phyloP scores from a whole-genome alignment of 768 basidiomycete genomes.

The Boletus edulis region DNA sequence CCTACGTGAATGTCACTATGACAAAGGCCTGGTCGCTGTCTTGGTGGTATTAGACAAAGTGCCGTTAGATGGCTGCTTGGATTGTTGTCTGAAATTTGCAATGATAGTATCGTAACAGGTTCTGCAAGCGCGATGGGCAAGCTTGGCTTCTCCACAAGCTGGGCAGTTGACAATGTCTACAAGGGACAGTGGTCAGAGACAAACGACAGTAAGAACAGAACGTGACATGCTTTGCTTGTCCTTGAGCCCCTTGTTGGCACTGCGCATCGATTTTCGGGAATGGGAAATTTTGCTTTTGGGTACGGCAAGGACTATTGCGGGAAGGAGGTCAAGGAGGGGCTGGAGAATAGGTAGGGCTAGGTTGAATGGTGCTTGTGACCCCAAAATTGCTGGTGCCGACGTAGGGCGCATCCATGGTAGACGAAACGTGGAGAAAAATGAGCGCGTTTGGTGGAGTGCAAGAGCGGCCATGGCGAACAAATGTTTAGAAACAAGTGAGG shows the following conservation, averaged over 20 bases:
- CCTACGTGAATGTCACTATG: constrained; percentile 3
- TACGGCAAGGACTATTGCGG: constrained; percentile 85
- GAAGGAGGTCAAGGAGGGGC: constrained; percentile 70
- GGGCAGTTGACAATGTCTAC: constrained; percentile 88
- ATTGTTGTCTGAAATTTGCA: constrained; percentile 21
- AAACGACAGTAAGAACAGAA: background rate
- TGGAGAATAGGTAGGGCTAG: constrained; percentile 42
- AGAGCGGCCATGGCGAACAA: constrained; percentile 39
- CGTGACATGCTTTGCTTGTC: constrained; percentile 76
- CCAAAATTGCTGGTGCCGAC: constrained; percentile 19
- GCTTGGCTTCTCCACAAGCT: constrained; percentile 85
- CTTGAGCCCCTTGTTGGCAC: constrained; percentile 91
- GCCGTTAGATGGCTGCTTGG: constrained; percentile 7
- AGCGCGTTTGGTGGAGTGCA: constrained; percentile 33
- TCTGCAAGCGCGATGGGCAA: constrained; percentile 85
- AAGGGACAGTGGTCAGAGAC: constrained; percentile 5
- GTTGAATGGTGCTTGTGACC: constrained; percentile 29
- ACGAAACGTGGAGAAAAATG: constrained; percentile 22
- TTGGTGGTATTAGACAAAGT: background rate
- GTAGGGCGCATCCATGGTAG: constrained; percentile 24
- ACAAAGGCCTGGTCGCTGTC: background rate
- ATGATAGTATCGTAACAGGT: constrained; percentile 56
- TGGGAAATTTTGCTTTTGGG: constrained; percentile 94
- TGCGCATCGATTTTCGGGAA: constrained; percentile 92
- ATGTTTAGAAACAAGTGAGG: background rate